Evolutionary conservation across 2,329 filamentous ascomycete genomes (phyloP), one percentile per base, ranked within the genome.

Genomic region (Massarina eburnea): DNA sequence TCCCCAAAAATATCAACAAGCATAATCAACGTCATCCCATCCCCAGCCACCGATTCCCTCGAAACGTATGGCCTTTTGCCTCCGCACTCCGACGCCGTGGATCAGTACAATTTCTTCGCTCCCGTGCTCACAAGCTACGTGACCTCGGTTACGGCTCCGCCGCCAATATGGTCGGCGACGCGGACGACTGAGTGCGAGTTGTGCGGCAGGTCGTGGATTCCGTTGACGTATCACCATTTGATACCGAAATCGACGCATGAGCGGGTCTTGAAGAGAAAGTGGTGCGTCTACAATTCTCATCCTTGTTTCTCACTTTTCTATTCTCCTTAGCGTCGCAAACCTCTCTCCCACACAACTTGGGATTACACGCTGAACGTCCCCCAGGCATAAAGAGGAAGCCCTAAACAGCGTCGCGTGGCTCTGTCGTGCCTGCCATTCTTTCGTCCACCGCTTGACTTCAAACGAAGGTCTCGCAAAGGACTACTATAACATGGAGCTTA

Each of bases 391-490:
- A 3, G 81, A 83, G 51, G 87, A 88, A 67, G 81, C 84, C 71
- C 67, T 95, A 67, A 83, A 88, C 59, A 90, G 84, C 63, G 90
- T 94, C 17, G 89, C 90, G 10, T 95, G 89, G 89, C 71, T 95
- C 55, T 95, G 90, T 70, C 78, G 89, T 39, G 86, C 89, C 2
- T 95, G 90, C 61, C 90, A 95, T 73, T 82, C 80, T 33, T 91
- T 89, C 64, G 88, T 95, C 65, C 90, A 95, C 73, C 74, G 82
- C 30, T 81, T 91, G 62, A 85, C 82, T 26, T 77, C 73, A 4
- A 89, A 94, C 63, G 89, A 95, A 76, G 88, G 88, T 55, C 71
- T 95, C 55, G 90, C 89, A 12, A 77, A 80, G 57, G 73, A 84
- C 43, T 90, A 79, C 64, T 89, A 83, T 71, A 91, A 83, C 0